These are phyloP conservation scores for Chimonanthus praecox DNA, from an alignment of 164 flowering plant genomes.

Conservation along the genomic window DNA sequence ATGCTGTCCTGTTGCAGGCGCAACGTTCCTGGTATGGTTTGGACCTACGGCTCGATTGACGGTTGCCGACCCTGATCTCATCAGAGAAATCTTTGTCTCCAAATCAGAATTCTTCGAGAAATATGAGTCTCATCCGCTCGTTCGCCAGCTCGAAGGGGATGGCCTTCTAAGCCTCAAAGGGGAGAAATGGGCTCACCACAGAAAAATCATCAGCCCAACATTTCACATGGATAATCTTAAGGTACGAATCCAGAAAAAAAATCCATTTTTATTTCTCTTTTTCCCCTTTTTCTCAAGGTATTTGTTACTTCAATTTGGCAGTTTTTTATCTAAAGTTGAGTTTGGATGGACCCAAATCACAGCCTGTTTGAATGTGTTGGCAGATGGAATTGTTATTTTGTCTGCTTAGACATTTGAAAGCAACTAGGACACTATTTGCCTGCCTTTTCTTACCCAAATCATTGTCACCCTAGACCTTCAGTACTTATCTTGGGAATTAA, in stretches of 20 bases:
- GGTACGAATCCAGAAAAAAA: slow-evolving; percentile 29
- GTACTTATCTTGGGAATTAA: too few relatives aligned
- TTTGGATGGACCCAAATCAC: not conserved
- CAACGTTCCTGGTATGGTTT: slow-evolving; percentile 92
- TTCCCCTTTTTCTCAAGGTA: not conserved
- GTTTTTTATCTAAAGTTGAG: not conserved
- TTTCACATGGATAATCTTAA: slow-evolving; percentile 96
- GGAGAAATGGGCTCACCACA: slow-evolving; percentile 95
- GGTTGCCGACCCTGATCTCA: slow-evolving; percentile 85
- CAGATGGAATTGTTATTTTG: not conserved
- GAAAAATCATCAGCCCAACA: slow-evolving; percentile 81
- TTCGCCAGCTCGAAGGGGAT: slow-evolving; percentile 91
- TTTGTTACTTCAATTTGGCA: not conserved
- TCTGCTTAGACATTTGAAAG: not conserved
- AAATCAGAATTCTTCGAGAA: slow-evolving; percentile 84
- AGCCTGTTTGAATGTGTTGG: not conserved
- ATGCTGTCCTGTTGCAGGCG: slow-evolving; percentile 43
- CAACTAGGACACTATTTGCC: not conserved
- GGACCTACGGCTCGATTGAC: slow-evolving; percentile 86
- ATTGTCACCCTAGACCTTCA: too few relatives aligned
- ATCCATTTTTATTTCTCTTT: too few relatives aligned
- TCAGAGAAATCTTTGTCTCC: slow-evolving; percentile 70
- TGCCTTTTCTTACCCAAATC: not conserved
- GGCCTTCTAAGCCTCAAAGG: slow-evolving; percentile 93
- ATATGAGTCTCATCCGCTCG: slow-evolving; percentile 74